These are phyloP conservation scores for Backusella westeae DNA, from an alignment of 192 early-diverging fungal species.

Conservation along the genomic window DNA sequence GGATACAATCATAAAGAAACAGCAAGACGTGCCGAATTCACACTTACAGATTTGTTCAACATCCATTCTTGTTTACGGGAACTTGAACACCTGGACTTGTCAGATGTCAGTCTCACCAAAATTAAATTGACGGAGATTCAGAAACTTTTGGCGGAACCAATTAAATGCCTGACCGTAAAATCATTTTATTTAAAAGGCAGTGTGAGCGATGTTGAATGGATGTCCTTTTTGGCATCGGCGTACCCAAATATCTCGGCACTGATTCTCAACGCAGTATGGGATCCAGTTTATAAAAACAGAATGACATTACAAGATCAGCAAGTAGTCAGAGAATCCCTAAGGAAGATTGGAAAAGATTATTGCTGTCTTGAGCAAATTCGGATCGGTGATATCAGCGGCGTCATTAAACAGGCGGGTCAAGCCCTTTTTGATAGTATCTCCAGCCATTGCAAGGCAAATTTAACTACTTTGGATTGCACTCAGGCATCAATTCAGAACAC, in stretches of 20 bases:
- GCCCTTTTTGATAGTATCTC: not conserved
- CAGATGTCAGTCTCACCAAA: not conserved
- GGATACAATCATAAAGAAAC: not conserved
- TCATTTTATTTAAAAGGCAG: slow-evolving; percentile 1
- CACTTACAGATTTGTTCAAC: not conserved
- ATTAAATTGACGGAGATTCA: not conserved
- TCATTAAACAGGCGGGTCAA: not conserved
- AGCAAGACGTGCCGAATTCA: not conserved
- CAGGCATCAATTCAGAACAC: not conserved
- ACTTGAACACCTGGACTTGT: not conserved
- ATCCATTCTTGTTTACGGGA: not conserved
- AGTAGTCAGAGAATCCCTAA: not conserved
- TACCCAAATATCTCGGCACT: not conserved
- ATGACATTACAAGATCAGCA: not conserved
- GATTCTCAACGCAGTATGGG: not conserved
- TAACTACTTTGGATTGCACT: not conserved
- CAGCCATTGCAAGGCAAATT: not conserved
- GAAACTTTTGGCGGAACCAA: not conserved
- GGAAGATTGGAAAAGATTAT: not conserved
- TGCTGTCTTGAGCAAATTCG: not conserved
- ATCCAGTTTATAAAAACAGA: not conserved
- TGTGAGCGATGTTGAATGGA: not conserved
- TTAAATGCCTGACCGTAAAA: not conserved
- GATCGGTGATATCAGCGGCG: not conserved
- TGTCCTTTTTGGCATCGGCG: not conserved